Base-by-base conservation (phyloP, 495 filamentous ascomycete genomes). In the Coniosporium apollinis region DNA sequence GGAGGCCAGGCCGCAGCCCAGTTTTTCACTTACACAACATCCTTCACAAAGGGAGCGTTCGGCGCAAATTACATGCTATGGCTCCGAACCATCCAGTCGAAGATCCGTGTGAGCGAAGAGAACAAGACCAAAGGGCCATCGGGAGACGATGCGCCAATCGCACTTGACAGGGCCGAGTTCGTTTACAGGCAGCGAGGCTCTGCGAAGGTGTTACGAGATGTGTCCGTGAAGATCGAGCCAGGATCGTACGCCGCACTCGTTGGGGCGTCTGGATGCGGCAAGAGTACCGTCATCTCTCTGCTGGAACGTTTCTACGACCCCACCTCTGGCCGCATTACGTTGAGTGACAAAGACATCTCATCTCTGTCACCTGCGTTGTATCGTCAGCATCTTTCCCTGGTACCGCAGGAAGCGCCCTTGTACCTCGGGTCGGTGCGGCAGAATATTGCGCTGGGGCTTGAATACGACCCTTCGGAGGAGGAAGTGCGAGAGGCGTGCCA, bases 241-340 rank as follows among this genome's bases (percentile, higher is more conserved):
- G 78, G 79, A 1, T 65, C 76, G 39, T 77, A 69, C 38, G 70
- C 67, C 2, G 81, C 75, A 0, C 59, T 87, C 11, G 79, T 83
- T 5, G 81, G 81, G 2, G 58, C 75, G 0, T 73, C 66, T 0
- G 81, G 81, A 14, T 79, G 71, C 19, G 81, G 81, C 9, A 87
- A 87, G 45, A 75, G 68, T 1, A 81, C 72, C 11, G 59, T 77
- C 16, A 37, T 52, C 13, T 38, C 39, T 4, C 39, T 52, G 5
- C 26, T 52, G n/a, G 42, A 46, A 33, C 45, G 49, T 31, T 52
- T 49, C 41, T 52, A 52, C 36, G 43, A 49, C 22, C 42, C 41
- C 5, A 41, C 26, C 2, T 41, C 39, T 30, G 49, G 49, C 33
- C n/a, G 25, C 37, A 49, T 52, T 20, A 36, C 30, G 11, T 15